Evolutionary conservation across 441 rosid species (phyloP).

Genomic region (Adansonia madagascariensis): DNA sequence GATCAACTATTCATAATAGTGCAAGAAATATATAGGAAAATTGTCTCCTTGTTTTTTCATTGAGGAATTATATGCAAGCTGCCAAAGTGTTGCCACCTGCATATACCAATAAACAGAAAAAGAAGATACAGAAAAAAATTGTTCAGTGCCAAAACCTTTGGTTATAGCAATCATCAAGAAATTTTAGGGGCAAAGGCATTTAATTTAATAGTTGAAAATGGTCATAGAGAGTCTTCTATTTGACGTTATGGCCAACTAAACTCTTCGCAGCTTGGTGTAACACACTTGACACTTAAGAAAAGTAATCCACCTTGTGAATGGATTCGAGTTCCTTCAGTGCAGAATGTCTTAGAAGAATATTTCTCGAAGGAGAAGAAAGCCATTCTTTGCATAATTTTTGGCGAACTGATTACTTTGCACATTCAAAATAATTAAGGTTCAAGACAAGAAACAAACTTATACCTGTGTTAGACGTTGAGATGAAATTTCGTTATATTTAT

Average conservation of each 20-base stretch:
- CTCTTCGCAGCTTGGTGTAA: background rate
- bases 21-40: too few species aligned
- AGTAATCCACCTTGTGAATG: slow-evolving; percentile 69
- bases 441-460: too few species aligned
- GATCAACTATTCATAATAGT: too few species aligned
- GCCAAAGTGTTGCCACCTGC: too few species aligned
- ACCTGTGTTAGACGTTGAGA: too few species aligned
- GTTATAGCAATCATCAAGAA: slow-evolving; percentile 21
- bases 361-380: slow-evolving; percentile 73
- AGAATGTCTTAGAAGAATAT: slow-evolving; percentile 70
- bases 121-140: too few species aligned
- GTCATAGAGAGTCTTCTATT: background rate
- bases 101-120: too few species aligned
- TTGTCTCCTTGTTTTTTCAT: too few species aligned
- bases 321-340: slow-evolving; percentile 87
- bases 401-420: slow-evolving; percentile 61
- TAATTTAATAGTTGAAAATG: background rate
- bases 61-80: too few species aligned
- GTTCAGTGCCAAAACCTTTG: slow-evolving; percentile 68
- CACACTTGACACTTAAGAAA: background rate
- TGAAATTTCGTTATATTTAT: too few species aligned
- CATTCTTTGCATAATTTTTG: slow-evolving; percentile 56
- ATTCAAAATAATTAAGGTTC: background rate
- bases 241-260: too few species aligned
- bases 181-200: background rate